Conservation (phyloP, 1,139 yeast species). For the Lodderomyces parapsilosis region DNA sequence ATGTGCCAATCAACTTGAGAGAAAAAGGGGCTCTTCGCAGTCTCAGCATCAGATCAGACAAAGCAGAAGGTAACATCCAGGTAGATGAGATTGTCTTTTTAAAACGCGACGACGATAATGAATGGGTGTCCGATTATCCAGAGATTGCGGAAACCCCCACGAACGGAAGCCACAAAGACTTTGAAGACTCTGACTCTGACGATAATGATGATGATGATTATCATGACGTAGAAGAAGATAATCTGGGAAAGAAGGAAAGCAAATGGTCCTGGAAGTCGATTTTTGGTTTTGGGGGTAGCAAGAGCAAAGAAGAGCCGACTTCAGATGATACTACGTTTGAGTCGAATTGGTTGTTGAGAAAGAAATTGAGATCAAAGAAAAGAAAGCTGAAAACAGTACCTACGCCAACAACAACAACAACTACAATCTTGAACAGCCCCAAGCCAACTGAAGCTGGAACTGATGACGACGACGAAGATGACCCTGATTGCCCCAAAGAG, state of each 20-base stretch:
- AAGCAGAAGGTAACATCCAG: background rate
- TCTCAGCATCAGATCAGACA: background rate
- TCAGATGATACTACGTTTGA: background rate
- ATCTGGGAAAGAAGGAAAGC: background rate
- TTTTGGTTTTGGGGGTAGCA: background rate
- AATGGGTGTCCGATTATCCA: background rate
- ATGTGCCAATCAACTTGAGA: background rate
- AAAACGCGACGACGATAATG: background rate
- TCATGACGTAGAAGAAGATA: no score
- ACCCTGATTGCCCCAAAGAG: slow-evolving; percentile 5
- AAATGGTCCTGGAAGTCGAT: background rate
- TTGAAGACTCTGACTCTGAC: background rate
- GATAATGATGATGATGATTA: background rate
- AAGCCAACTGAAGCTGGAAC: background rate
- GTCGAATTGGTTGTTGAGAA: background rate
- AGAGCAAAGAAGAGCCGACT: background rate
- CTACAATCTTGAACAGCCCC: background rate
- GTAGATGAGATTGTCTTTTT: background rate
- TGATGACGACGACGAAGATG: slow-evolving; percentile 3
- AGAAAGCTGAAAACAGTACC: background rate
- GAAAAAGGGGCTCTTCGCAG: background rate
- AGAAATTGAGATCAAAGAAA: background rate
- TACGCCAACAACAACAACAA: background rate
- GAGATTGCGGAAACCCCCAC: background rate
- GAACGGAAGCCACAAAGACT: background rate